These are phyloP conservation scores for Agrocybe praecox DNA, from an alignment of 768 basidiomycete species.

Conservation along the genomic window DNA sequence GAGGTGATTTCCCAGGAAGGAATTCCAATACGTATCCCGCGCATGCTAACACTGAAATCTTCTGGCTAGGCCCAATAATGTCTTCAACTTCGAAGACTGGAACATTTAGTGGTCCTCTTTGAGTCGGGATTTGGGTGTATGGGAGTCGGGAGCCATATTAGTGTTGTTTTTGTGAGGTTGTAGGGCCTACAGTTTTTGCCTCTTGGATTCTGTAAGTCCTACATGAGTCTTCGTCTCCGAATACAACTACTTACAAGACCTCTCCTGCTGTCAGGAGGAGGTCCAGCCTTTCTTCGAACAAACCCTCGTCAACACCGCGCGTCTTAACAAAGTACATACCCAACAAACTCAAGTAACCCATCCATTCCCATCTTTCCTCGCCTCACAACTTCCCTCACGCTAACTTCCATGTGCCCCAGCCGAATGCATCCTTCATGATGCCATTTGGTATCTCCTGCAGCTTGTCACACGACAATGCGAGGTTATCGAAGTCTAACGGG, in stretches of 20 bases:
- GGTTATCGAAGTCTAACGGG: constrained; percentile 10
- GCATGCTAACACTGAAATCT: background rate
- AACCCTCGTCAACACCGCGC: constrained; percentile 18
- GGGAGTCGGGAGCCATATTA: no score
- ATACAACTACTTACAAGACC: background rate
- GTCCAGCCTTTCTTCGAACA: constrained; percentile 28
- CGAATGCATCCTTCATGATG: constrained; percentile 16
- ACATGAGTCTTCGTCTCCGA: background rate
- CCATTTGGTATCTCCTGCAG: constrained; percentile 22
- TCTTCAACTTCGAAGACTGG: background rate
- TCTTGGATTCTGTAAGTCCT: background rate
- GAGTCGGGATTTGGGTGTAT: no score
- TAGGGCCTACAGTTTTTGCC: no score
- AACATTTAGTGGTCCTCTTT: background rate
- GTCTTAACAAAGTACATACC: constrained; percentile 20
- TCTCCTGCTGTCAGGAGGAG: constrained; percentile 14
- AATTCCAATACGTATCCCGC: constrained; percentile 13
- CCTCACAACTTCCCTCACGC: constrained; percentile 14
- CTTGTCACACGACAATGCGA: constrained; percentile 11
- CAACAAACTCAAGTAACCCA: constrained; percentile 18
- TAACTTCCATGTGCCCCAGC: constrained; percentile 21
- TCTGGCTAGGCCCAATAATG: background rate
- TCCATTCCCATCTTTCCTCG: constrained; percentile 20
- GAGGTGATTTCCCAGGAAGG: constrained; percentile 21
- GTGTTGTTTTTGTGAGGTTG: no score